Conservation (phyloP, 495 filamentous ascomycete species). For the Xylaria cubensis region DNA sequence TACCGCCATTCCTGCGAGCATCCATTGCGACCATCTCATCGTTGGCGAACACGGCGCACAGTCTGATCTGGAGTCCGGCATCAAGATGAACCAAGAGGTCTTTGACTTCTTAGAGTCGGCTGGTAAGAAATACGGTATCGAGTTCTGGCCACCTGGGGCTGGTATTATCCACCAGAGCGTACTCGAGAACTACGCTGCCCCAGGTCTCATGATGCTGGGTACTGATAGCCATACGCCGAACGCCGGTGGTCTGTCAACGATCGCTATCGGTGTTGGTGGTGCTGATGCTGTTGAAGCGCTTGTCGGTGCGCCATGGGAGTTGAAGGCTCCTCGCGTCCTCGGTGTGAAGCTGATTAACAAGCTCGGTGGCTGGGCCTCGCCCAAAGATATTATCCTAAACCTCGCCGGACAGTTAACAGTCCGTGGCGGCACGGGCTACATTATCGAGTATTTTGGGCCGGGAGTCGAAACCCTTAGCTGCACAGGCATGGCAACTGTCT, state of each 20-base stretch:
- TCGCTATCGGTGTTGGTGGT: slow-evolving; percentile 97
- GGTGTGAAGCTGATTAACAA: slow-evolving; percentile 86
- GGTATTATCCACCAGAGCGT: slow-evolving; percentile 99
- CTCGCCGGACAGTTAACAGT: slow-evolving; percentile 92
- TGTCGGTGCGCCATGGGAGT: slow-evolving; percentile 94
- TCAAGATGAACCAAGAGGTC: slow-evolving; percentile 93
- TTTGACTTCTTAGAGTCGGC: slow-evolving; percentile 97
- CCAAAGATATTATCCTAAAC: slow-evolving; percentile 93
- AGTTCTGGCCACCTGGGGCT: slow-evolving; percentile 99
- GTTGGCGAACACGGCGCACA: slow-evolving; percentile 91
- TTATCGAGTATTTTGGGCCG: slow-evolving; percentile 89
- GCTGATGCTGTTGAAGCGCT: slow-evolving; percentile 97
- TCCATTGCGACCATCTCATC: slow-evolving; percentile 99
- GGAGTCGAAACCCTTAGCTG: slow-evolving; percentile 88
- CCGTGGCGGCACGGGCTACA: slow-evolving; percentile 90
- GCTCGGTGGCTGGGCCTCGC: slow-evolving; percentile 87
- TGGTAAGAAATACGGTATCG: slow-evolving; percentile 94
- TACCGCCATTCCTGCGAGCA: slow-evolving; percentile 95
- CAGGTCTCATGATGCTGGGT: slow-evolving; percentile 98
- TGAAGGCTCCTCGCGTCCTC: slow-evolving; percentile 89
- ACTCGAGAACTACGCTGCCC: slow-evolving; percentile 96
- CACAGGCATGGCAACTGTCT: slow-evolving; percentile 91
- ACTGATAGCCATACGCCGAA: slow-evolving; percentile 99
- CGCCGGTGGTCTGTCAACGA: slow-evolving; percentile 88
- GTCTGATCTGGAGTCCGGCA: slow-evolving; percentile 83